phyloP scores from a whole-genome alignment of 2,329 filamentous ascomycete genomes.

The Nemania sp. region DNA sequence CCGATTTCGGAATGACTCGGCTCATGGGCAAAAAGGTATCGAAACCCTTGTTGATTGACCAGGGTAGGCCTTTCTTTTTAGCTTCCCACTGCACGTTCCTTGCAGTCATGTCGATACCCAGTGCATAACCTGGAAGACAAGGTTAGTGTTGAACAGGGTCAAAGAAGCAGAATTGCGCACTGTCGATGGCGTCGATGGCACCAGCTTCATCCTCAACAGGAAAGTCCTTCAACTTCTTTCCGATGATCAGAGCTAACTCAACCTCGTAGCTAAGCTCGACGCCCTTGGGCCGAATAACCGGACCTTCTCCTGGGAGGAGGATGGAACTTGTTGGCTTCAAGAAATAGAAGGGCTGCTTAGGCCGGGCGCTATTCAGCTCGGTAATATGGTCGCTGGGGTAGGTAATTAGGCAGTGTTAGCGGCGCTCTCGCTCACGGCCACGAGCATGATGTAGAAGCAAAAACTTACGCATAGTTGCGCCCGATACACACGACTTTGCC shows the following conservation, averaged over 20 bases:
- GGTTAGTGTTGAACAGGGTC: slow-evolving; percentile 6
- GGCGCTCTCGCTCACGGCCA: no score
- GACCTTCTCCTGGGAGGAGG: slow-evolving; percentile 74
- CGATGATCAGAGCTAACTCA: slow-evolving; percentile 87
- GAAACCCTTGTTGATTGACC: slow-evolving; percentile 96
- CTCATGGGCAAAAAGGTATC: slow-evolving; percentile 95
- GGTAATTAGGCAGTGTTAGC: no score
- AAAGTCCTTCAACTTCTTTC: slow-evolving; percentile 77
- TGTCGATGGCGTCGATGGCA: slow-evolving; percentile 81
- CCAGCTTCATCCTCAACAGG: slow-evolving; percentile 71
- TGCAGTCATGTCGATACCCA: slow-evolving; percentile 96
- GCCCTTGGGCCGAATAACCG: slow-evolving; percentile 79
- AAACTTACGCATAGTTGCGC: slow-evolving; percentile 86
- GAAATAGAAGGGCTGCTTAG: slow-evolving; percentile 99
- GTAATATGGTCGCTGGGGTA: slow-evolving; percentile 81
- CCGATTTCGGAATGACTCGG: slow-evolving; percentile 75
- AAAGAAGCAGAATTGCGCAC: slow-evolving; percentile 50
- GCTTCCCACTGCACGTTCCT: slow-evolving; percentile 95
- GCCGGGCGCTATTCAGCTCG: slow-evolving; percentile 83
- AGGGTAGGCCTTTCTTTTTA: slow-evolving; percentile 94
- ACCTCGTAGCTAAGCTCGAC: slow-evolving; percentile 93
- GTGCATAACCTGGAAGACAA: slow-evolving; percentile 68
- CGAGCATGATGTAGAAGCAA: background rate
- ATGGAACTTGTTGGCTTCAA: slow-evolving; percentile 91
- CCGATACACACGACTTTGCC: slow-evolving; percentile 90